These are phyloP conservation scores for Silybum marianum DNA, from an alignment of 129 eudicot genomes.

Conservation along the genomic window DNA sequence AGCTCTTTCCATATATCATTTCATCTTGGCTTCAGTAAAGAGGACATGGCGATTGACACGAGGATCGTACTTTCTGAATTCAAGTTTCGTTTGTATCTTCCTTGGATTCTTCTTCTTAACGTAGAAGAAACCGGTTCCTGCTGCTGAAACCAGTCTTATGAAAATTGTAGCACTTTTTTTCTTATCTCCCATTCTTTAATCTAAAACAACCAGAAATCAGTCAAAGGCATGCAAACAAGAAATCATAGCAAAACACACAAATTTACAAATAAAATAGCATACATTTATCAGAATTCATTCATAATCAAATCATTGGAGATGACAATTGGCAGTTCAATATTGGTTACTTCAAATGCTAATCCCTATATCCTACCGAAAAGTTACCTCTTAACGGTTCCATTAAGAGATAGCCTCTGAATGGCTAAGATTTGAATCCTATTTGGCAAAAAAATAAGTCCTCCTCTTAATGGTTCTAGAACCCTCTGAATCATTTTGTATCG, in stretches of 20 bases:
- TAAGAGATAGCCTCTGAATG: no score
- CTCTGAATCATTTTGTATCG: no score
- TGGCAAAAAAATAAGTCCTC: no score
- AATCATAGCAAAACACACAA: not conserved
- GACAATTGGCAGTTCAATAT: not conserved
- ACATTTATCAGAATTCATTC: constrained; percentile 3
- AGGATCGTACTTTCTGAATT: constrained; percentile 89
- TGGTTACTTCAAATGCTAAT: not conserved
- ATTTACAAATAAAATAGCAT: constrained; percentile 2
- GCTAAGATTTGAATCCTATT: no score
- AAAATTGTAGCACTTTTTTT: constrained; percentile 77
- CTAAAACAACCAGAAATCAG: constrained; percentile 24
- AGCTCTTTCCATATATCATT: constrained; percentile 33
- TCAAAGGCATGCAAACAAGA: not conserved
- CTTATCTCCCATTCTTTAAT: constrained; percentile 68
- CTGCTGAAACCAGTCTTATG: constrained; percentile 85
- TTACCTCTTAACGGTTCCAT: no score
- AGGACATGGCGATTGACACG: constrained; percentile 91
- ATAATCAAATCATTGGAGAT: not conserved
- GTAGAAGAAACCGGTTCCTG: constrained; percentile 96
- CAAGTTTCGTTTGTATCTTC: constrained; percentile 73
- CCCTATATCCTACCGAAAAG: not conserved
- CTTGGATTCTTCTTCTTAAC: constrained; percentile 89
- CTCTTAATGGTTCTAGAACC: no score
- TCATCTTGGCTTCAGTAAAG: constrained; percentile 93